phyloP scores from a whole-genome alignment of 352 stramenopile genomes.

The Globisporangium mamillatum region DNA sequence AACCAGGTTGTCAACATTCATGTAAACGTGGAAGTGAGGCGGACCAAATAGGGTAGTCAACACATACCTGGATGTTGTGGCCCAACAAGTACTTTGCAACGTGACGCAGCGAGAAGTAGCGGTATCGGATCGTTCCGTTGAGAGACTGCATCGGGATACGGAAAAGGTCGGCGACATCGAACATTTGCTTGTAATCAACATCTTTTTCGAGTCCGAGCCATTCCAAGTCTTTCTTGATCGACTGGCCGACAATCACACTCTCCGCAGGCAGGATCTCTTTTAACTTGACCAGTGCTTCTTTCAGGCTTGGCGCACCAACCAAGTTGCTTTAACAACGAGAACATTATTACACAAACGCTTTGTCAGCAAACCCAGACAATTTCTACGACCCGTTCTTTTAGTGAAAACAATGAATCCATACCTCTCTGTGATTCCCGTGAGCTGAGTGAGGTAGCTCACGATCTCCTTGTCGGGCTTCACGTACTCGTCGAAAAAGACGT shows the following conservation, averaged over 20 bases:
- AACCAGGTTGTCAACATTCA: neutral
- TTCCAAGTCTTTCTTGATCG: slow-evolving; percentile 91
- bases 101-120: slow-evolving; percentile 84
- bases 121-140: slow-evolving; percentile 75
- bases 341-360: neutral
- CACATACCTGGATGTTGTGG: slow-evolving; percentile 65
- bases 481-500: slow-evolving; percentile 84
- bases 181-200: slow-evolving; percentile 83
- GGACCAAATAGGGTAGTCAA: neutral
- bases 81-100: slow-evolving; percentile 81
- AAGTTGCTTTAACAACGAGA: slow-evolving; percentile 41
- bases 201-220: slow-evolving; percentile 86
- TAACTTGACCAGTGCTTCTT: slow-evolving; percentile 76
- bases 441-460: slow-evolving; percentile 90
- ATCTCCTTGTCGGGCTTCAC: slow-evolving; percentile 85
- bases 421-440: slow-evolving; percentile 86
- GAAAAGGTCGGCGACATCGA: slow-evolving; percentile 85
- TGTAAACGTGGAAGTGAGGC: neutral
- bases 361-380: neutral
- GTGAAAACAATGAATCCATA: slow-evolving; percentile 14
- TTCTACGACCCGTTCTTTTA: neutral
- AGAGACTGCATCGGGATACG: slow-evolving; percentile 70
- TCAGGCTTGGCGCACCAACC: slow-evolving; percentile 56
- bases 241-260: slow-evolving; percentile 90
- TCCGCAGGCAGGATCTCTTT: slow-evolving; percentile 71